A percentile compares a stretch with the other conserved stretches of the same genome.
These are phyloP conservation scores for Ascosphaera apis DNA, from an alignment of 2,329 filamentous ascomycete species.

Conservation along the genomic window DNA sequence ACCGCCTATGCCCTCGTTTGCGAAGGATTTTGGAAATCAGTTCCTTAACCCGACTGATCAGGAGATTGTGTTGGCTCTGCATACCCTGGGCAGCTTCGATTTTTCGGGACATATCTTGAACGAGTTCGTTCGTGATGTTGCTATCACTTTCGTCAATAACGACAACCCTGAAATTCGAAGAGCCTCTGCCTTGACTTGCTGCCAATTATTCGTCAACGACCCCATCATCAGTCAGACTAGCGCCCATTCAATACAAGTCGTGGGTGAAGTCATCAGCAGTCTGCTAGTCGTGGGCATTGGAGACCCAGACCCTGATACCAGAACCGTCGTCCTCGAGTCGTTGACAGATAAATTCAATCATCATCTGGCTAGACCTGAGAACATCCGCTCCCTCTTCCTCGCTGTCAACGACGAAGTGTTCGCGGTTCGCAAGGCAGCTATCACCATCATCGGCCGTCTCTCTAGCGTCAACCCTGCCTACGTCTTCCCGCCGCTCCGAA, in stretches of 20 bases:
- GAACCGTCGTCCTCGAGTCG: conserved; percentile 66
- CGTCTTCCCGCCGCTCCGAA: conserved; percentile 84
- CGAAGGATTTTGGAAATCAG: conserved; percentile 66
- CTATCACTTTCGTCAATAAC: conserved; percentile 93
- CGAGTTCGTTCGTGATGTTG: conserved; percentile 94
- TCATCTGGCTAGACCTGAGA: conserved; percentile 91
- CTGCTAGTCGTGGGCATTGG: conserved; percentile 85
- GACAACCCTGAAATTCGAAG: conserved; percentile 85
- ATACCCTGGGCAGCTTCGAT: conserved; percentile 94
- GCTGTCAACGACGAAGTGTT: conserved; percentile 92
- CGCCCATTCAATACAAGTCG: conserved; percentile 87
- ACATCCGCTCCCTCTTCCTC: conserved; percentile 85
- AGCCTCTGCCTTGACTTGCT: conserved; percentile 87
- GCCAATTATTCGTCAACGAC: conserved; percentile 88
- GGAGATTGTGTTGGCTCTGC: conserved; percentile 79
- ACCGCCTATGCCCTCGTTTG: conserved; percentile 56
- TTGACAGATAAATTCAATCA: conserved; percentile 86
- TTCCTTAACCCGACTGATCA: conserved; percentile 59
- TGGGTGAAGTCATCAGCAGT: conserved; percentile 94
- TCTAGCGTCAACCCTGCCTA: conserved; percentile 87
- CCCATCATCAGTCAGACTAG: conserved; percentile 97
- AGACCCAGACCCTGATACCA: conserved; percentile 72
- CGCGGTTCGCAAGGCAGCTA: conserved; percentile 75
- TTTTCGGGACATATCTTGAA: conserved; percentile 83
- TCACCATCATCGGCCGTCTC: conserved; percentile 84